A percentile compares a stretch with the other conserved stretches of the same genome.
phyloP scores from a whole-genome alignment of 2,329 filamentous ascomycete genomes.

The Ophiostoma piceae region DNA sequence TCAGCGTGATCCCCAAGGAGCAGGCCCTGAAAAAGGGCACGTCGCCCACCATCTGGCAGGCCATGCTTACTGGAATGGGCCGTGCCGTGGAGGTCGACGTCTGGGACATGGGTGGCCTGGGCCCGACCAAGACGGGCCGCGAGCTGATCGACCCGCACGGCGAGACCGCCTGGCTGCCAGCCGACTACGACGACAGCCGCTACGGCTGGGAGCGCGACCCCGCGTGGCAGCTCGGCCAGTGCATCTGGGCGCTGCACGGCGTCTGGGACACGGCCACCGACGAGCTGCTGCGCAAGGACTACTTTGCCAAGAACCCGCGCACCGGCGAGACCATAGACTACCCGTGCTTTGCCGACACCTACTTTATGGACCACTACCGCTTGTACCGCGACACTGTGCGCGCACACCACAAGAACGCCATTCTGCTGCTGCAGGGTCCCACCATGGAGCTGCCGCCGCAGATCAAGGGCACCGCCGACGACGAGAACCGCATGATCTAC shows the following conservation, averaged over 20 bases:
- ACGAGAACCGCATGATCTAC: constrained; percentile 86
- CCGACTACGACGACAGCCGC: constrained; percentile 74
- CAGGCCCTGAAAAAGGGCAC: constrained; percentile 91
- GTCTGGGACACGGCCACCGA: constrained; percentile 84
- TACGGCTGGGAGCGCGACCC: constrained; percentile 89
- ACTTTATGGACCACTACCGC: constrained; percentile 83
- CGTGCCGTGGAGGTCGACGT: constrained; percentile 82
- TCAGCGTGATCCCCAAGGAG: constrained; percentile 75
- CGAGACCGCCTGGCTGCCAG: constrained; percentile 74
- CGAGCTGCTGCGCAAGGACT: constrained; percentile 72
- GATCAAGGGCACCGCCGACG: constrained; percentile 81
- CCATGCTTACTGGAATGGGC: constrained; percentile 85
- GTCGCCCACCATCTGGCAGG: constrained; percentile 89
- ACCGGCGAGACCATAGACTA: constrained; percentile 73
- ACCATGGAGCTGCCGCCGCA: constrained; percentile 85
- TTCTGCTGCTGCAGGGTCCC: constrained; percentile 87
- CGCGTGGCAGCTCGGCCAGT: constrained; percentile 88
- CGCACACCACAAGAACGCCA: constrained; percentile 67
- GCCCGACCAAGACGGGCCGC: constrained; percentile 82
- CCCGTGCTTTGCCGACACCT: constrained; percentile 80
- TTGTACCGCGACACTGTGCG: constrained; percentile 71
- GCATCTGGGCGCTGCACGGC: constrained; percentile 93
- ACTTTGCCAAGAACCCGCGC: constrained; percentile 74
- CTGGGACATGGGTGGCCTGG: constrained; percentile 90
- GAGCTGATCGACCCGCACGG: constrained; percentile 83